Conservation (phyloP, 169 alveolate species). For the Perkinsus chesapeaki region DNA sequence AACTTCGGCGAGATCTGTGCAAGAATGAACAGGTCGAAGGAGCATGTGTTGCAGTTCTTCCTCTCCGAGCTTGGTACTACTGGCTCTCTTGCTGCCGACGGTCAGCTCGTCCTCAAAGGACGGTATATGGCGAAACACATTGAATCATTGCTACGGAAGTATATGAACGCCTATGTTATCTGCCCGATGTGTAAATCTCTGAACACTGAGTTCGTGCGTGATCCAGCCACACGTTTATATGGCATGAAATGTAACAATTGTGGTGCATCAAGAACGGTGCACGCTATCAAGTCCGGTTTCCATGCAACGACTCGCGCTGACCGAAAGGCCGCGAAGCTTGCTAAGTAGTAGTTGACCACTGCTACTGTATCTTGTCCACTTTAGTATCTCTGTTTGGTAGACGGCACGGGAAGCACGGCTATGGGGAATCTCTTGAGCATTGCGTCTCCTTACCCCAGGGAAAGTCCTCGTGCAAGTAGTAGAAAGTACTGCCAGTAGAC, state of each 20-base stretch:
- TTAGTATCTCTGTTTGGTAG: background rate
- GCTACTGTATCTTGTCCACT: background rate
- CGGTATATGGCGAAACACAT: conserved; percentile 84
- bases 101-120: conserved; percentile 85
- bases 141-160: conserved; percentile 78
- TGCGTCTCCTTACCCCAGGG: conserved; percentile 1
- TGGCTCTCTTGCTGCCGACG: conserved; percentile 66
- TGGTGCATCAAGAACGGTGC: conserved; percentile 86
- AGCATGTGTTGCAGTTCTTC: conserved; percentile 86
- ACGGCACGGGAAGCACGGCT: conserved; percentile 8
- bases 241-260: conserved; percentile 83
- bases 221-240: conserved; percentile 76
- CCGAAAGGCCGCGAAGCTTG: conserved; percentile 74
- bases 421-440: background rate
- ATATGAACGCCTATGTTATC: conserved; percentile 82
- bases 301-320: conserved; percentile 86
- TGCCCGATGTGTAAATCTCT: conserved; percentile 87
- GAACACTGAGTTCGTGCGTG: conserved; percentile 79
- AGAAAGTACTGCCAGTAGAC: conserved; percentile 4
- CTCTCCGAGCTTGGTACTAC: conserved; percentile 84
- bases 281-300: conserved; percentile 83
- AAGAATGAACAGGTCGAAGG: conserved; percentile 81
- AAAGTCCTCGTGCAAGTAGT: conserved; percentile 2
- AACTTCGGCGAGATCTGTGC: conserved; percentile 83
- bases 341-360: background rate